phyloP scores from a whole-genome alignment of 768 basidiomycete species.

The Sutorius australiensis region DNA sequence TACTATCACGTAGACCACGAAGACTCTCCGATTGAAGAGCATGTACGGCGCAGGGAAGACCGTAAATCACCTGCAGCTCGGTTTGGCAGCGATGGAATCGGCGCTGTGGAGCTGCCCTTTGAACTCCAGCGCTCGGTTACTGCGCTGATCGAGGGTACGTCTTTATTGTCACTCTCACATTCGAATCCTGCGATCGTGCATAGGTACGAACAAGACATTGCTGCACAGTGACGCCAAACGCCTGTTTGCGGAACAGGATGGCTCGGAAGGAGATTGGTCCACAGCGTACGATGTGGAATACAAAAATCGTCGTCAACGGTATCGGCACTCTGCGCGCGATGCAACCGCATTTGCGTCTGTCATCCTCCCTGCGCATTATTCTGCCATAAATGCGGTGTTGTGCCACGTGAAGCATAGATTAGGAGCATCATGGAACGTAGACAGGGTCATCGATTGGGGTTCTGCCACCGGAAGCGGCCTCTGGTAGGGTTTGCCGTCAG shows the following conservation, averaged over 20 bases:
- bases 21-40: conserved; percentile 28
- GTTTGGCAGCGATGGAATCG: conserved; percentile 72
- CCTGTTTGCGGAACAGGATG: conserved; percentile 48
- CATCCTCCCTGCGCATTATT: conserved; percentile 82
- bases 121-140: conserved; percentile 69
- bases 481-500: conserved; percentile 49
- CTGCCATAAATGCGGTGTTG: conserved; percentile 74
- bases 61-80: conserved; percentile 78
- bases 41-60: conserved; percentile 30
- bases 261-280: conserved; percentile 46
- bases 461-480: conserved; percentile 78
- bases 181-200: conserved; percentile 7
- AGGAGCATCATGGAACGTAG: conserved; percentile 55
- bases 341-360: conserved; percentile 83
- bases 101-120: conserved; percentile 65
- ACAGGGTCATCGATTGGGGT: conserved; percentile 79
- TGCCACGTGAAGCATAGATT: conserved; percentile 61
- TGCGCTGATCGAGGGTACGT: conserved; percentile 61
- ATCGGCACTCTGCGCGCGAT: conserved; percentile 61
- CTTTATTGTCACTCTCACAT: conserved; percentile 1
- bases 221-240: conserved; percentile 71
- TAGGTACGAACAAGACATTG: conserved; percentile 61
- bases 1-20: conserved; percentile 34
- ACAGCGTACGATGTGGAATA: conserved; percentile 54
- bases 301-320: conserved; percentile 54